Conservation (phyloP, 2,329 filamentous ascomycete genomes). For the Monilinia polystroma region DNA sequence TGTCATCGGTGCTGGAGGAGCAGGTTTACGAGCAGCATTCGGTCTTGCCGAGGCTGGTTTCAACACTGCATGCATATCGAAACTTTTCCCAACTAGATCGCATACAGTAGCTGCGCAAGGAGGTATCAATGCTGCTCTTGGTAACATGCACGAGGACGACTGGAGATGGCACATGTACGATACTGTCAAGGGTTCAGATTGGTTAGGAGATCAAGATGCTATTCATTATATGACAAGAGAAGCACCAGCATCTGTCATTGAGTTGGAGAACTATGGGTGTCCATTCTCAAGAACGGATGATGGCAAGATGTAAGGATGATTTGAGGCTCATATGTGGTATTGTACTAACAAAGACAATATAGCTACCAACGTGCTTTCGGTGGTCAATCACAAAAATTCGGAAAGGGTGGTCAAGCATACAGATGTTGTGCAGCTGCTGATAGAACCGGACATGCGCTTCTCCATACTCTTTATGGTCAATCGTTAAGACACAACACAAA, state of each 20-base stretch:
- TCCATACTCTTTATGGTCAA: constrained; percentile 52
- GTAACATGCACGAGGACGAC: constrained; percentile 88
- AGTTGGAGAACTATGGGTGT: constrained; percentile 96
- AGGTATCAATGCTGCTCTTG: constrained; percentile 59
- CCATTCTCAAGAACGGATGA: constrained; percentile 96
- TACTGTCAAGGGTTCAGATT: constrained; percentile 96
- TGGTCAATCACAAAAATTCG: constrained; percentile 48
- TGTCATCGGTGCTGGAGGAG: constrained; percentile 60
- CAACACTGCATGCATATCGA: constrained; percentile 65
- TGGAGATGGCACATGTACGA: constrained; percentile 99
- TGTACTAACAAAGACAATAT: constrained; percentile 30
- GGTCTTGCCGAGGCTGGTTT: constrained; percentile 63
- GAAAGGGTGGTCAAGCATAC: constrained; percentile 50
- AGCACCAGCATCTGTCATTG: constrained; percentile 85
- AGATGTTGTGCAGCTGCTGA: constrained; percentile 39
- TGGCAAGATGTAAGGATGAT: constrained; percentile 73
- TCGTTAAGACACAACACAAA: constrained; percentile 49
- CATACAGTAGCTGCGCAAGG: constrained; percentile 68
- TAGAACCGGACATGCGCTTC: constrained; percentile 50
- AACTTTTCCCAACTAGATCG: constrained; percentile 63
- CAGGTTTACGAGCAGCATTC: constrained; percentile 62
- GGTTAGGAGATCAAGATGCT: constrained; percentile 94
- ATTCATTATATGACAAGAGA: constrained; percentile 99
- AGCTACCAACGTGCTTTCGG: constrained; percentile 55
- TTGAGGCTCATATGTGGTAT: background rate